Percentiles rank a stretch among this genome's conserved stretches.
Conservation (phyloP, 768 basidiomycete genomes). For the Chalciporus sphaerocephalus region DNA sequence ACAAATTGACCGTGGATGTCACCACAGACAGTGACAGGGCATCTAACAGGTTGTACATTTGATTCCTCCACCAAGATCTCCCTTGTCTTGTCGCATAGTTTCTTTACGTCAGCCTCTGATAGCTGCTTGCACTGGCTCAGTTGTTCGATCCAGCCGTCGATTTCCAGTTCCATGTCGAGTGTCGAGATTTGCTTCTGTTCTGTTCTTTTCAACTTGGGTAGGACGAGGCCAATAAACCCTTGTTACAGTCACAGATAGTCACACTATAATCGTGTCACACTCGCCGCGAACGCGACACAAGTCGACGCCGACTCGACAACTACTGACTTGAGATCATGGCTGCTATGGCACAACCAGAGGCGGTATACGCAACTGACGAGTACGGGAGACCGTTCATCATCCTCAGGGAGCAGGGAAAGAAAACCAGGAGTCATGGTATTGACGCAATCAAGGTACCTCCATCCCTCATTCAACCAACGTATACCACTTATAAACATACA, state of each 20-base stretch:
- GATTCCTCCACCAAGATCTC: slow-evolving; percentile 99
- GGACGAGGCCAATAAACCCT: slow-evolving; percentile 6
- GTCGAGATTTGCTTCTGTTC: slow-evolving; percentile 3
- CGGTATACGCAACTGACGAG: slow-evolving; percentile 87
- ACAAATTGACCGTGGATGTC: slow-evolving; percentile 99
- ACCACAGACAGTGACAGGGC: slow-evolving; percentile 98
- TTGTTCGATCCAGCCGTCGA: slow-evolving; percentile 96
- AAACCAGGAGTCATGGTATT: slow-evolving; percentile 86
- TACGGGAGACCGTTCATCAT: slow-evolving; percentile 98
- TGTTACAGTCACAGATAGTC: slow-evolving; percentile 30
- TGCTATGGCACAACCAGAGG: slow-evolving; percentile 46
- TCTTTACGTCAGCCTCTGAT: slow-evolving; percentile 92
- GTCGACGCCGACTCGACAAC: slow-evolving; percentile 16
- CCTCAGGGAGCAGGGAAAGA: slow-evolving; percentile 87
- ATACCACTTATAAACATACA: slow-evolving; percentile 9
- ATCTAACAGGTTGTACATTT: slow-evolving; percentile 96
- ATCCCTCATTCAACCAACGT: background rate
- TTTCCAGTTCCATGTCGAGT: slow-evolving; percentile 58
- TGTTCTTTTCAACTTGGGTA: background rate
- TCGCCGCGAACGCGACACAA: no score
- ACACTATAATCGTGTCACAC: slow-evolving; percentile 28
- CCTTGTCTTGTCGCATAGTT: slow-evolving; percentile 98
- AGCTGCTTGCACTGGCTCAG: slow-evolving; percentile 97
- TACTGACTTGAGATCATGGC: background rate
- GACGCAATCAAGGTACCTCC: slow-evolving; percentile 90